phyloP scores from a whole-genome alignment of 2,329 filamentous ascomycete species.

The Septoria petroselini region DNA sequence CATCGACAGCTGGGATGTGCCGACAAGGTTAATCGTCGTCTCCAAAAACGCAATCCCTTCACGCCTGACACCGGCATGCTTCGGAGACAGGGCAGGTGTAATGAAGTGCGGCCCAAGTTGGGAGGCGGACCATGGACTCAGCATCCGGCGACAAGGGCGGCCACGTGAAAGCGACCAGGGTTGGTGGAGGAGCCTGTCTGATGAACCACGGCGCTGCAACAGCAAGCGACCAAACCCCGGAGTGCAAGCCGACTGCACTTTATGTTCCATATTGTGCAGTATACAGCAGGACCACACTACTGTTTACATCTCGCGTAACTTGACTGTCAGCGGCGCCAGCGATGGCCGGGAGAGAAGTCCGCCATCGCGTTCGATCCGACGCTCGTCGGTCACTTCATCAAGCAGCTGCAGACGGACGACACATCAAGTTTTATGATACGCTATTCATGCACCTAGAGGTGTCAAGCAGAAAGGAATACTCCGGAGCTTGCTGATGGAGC shows the following conservation, averaged over 20 bases:
- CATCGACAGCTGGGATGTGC: constrained; percentile 1
- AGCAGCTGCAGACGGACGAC: neutral
- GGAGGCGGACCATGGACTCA: constrained; percentile 1
- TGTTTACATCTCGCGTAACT: too few species aligned
- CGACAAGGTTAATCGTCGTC: constrained; percentile 14
- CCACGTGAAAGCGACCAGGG: constrained; percentile 10
- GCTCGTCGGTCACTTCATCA: neutral
- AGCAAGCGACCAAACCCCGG: neutral
- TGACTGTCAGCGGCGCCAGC: too few species aligned
- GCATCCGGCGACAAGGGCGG: constrained; percentile 4
- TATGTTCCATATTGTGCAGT: neutral
- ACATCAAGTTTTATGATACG: constrained; percentile 11
- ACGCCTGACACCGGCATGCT: constrained; percentile 9
- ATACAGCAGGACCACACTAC: too few species aligned
- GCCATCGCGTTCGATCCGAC: neutral
- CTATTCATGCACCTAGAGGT: constrained; percentile 17
- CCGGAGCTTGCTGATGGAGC: constrained; percentile 13
- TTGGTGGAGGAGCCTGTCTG: constrained; percentile 1
- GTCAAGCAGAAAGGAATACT: constrained; percentile 22
- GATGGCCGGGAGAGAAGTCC: too few species aligned
- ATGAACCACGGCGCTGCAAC: constrained; percentile 1
- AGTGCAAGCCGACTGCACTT: neutral
- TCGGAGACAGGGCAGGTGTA: constrained; percentile 12
- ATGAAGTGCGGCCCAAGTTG: neutral
- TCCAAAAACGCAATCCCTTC: constrained; percentile 12